These are phyloP conservation scores for Azolla pinnata DNA, from an alignment of 75 land plant species.

Conservation along the genomic window DNA sequence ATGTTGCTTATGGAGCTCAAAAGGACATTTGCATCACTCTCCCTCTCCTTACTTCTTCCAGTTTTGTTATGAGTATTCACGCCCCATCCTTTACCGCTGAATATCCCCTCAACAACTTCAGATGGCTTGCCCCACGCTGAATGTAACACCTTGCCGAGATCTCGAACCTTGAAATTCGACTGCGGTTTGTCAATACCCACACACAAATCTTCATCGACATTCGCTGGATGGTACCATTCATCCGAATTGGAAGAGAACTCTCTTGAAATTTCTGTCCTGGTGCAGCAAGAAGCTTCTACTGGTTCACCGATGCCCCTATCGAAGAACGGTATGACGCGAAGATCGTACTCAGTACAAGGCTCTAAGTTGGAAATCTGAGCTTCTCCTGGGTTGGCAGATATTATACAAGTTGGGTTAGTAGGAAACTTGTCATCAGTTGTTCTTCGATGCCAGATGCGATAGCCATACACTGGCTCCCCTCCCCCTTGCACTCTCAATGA, in stretches of 20 bases:
- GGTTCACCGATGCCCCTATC: conserved; percentile 20
- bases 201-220: conserved; percentile 5
- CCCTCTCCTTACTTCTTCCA: too few relatives aligned
- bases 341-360: conserved; percentile 37
- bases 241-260: conserved; percentile 10
- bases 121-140: conserved; percentile 36
- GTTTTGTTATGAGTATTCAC: too few relatives aligned
- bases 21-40: too few relatives aligned
- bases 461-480: conserved; percentile 19
- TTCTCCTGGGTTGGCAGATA: conserved; percentile 17
- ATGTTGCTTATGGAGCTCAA: too few relatives aligned
- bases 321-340: conserved; percentile 27
- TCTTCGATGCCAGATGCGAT: conserved; percentile 38
- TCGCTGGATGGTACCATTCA: neutral
- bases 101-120: conserved; percentile 22
- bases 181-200: neutral
- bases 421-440: conserved; percentile 18
- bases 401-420: conserved; percentile 20
- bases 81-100: conserved; percentile 13
- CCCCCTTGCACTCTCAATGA: conserved; percentile 16
- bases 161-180: conserved; percentile 53
- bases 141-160: conserved; percentile 50
- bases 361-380: conserved; percentile 30
- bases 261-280: conserved; percentile 20
- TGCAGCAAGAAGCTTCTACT: conserved; percentile 30